These are phyloP conservation scores for Oehlia diaphana DNA, from an alignment of 192 early-diverging fungal species.

Conservation along the genomic window DNA sequence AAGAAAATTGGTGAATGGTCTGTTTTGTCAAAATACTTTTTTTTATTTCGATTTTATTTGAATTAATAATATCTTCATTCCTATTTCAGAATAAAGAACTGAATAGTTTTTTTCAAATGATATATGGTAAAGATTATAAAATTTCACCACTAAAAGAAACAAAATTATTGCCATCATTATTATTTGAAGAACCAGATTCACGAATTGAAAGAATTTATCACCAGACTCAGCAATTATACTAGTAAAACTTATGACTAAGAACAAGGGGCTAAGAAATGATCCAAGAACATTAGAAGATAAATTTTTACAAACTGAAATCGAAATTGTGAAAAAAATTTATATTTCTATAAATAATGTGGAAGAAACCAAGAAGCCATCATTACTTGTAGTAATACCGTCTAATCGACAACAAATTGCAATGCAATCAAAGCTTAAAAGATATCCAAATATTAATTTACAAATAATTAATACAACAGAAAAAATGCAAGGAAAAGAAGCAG, in stretches of 20 bases:
- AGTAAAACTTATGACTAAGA: constrained; percentile 35
- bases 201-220: constrained; percentile 38
- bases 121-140: constrained; percentile 45
- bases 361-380: constrained; percentile 22
- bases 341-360: constrained; percentile 27
- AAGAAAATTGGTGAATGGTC: constrained; percentile 59
- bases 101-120: constrained; percentile 48
- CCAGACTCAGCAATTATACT: constrained; percentile 35
- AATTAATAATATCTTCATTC: not conserved
- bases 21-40: not conserved
- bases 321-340: constrained; percentile 38
- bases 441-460: constrained; percentile 28
- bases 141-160: constrained; percentile 17
- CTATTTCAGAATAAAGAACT: constrained; percentile 44
- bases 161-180: not conserved
- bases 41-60: not conserved
- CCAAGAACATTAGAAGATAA: not conserved
- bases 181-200: not conserved
- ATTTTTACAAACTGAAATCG: constrained; percentile 36
- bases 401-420: constrained; percentile 45
- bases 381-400: constrained; percentile 46
- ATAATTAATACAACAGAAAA: constrained; percentile 49
- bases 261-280: not conserved
- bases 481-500: constrained; percentile 57
- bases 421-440: constrained; percentile 6